These are phyloP conservation scores for Penicillium palitans DNA, from an alignment of 2,329 filamentous ascomycete genomes.

Conservation along the genomic window DNA sequence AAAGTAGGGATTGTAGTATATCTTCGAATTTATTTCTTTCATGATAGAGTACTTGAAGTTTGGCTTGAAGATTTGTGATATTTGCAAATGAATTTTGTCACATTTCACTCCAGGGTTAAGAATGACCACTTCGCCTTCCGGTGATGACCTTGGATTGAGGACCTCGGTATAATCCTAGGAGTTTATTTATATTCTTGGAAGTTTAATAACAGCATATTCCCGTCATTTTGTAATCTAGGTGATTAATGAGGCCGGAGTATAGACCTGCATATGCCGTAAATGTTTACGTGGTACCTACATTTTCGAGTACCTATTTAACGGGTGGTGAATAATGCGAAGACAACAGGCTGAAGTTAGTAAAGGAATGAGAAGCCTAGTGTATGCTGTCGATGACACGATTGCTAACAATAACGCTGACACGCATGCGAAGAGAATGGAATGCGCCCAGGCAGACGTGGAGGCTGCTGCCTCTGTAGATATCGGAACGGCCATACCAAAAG, in stretches of 20 bases:
- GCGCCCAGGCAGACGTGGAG: no score
- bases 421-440: not conserved
- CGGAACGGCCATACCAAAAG: not conserved
- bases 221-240: not conserved
- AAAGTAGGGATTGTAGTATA: not conserved
- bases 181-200: no score
- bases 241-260: not conserved
- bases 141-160: not conserved
- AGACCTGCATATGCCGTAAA: not conserved
- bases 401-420: not conserved
- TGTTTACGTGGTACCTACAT: not conserved
- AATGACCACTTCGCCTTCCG: not conserved
- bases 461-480: not conserved
- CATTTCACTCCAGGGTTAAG: not conserved
- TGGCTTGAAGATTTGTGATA: no score
- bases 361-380: not conserved
- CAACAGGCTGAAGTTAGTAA: not conserved
- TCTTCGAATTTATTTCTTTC: not conserved
- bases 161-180: no score
- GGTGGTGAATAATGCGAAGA: no score
- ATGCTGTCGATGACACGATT: no score
- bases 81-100: not conserved
- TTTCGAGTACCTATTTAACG: not conserved
- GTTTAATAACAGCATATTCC: not conserved
- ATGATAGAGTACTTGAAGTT: no score